Base-by-base conservation (phyloP, 2,329 filamentous ascomycete species). In the Trichoderma asperellum region DNA sequence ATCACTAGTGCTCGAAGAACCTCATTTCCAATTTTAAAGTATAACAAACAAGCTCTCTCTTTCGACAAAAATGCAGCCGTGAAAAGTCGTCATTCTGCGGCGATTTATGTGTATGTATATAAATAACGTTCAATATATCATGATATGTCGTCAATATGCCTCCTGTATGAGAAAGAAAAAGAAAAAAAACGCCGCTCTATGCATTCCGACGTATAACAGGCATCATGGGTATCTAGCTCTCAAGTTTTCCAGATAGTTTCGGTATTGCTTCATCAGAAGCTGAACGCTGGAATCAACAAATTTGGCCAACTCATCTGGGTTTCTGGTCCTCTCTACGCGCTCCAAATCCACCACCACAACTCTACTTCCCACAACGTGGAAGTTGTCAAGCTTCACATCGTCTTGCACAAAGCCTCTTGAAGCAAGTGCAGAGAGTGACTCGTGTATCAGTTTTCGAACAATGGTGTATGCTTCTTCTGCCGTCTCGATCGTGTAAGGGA, bases 381-480 rank as follows among this genome's bases (percentile, higher is more conserved):
- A 74, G 34, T 74, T 72, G 40, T 74, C 74, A 1, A 74, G 70
- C 49, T 74, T 75, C 14, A 66, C 64, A 66, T 75, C 73, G 52
- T 75, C 73, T 24, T 73, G 73, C 16, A 56, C 70, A 29, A 73
- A 68, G 53, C 73, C 71, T 4, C 68, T 56, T 21, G 60, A 59
- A 10, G 70, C 68, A 34, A 75, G 71, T 32, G 71, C 68, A 73
- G 73, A 1, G 73, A 78, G 35, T 66, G 75, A 37, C 57, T 77
- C 32, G 73, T 76, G 5, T 71, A 76, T 35, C 72, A 74, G 74
- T 73, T 73, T 6, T 69, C 76, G n/a, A 73, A 77, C 35, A 16
- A 69, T 68, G 10, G 68, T 37, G 27, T 72, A 61, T 21, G 65
- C 66, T 21, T 66, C 58, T 12, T 75, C 59, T 0, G 73, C 63